A percentile compares a stretch with the other conserved stretches of the same genome.
Evolutionary conservation across 1,284 basidiomycete genomes (phyloP).

Genomic region (Apiotrichum siamense): DNA sequence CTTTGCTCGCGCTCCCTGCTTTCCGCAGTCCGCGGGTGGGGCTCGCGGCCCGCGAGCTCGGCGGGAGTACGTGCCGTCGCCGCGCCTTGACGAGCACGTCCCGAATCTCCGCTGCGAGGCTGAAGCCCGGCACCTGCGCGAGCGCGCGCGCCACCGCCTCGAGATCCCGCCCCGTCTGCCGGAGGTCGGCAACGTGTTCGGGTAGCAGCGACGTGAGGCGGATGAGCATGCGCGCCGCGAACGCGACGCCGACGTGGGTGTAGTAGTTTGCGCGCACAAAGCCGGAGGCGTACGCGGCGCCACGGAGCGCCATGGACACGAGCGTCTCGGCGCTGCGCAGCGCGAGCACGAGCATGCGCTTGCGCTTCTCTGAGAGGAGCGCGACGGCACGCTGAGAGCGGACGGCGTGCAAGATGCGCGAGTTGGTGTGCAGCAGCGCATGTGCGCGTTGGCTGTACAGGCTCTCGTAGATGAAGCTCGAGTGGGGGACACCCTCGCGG

Average conservation of each 20-base stretch:
- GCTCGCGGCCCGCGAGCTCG: slow-evolving; percentile 16
- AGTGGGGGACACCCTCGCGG: background rate
- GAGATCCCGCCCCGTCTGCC: slow-evolving; percentile 36
- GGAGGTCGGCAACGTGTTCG: slow-evolving; percentile 27
- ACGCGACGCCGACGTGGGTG: slow-evolving; percentile 37
- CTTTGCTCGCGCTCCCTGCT: background rate
- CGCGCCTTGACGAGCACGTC: slow-evolving; percentile 32
- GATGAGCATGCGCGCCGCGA: slow-evolving; percentile 38
- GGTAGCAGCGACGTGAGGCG: slow-evolving; percentile 36
- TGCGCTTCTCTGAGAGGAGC: slow-evolving; percentile 20
- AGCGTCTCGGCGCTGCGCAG: slow-evolving; percentile 24
- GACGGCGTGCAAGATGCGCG: slow-evolving; percentile 28
- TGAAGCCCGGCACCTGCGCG: slow-evolving; percentile 38
- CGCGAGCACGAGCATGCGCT: slow-evolving; percentile 23
- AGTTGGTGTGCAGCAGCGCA: slow-evolving; percentile 28
- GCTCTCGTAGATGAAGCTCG: slow-evolving; percentile 13
- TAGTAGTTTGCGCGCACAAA: slow-evolving; percentile 16
- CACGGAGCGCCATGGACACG: slow-evolving; percentile 23
- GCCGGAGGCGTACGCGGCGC: slow-evolving; percentile 27
- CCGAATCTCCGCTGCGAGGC: slow-evolving; percentile 33
- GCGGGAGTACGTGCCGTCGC: slow-evolving; percentile 31
- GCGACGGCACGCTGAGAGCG: slow-evolving; percentile 26
- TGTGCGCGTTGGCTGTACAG: slow-evolving; percentile 18
- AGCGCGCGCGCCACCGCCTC: slow-evolving; percentile 33
- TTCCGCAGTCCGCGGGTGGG: background rate